Evolutionary conservation across 495 filamentous ascomycete genomes (phyloP).

Genomic region (Amphirosellinia nigrospora): DNA sequence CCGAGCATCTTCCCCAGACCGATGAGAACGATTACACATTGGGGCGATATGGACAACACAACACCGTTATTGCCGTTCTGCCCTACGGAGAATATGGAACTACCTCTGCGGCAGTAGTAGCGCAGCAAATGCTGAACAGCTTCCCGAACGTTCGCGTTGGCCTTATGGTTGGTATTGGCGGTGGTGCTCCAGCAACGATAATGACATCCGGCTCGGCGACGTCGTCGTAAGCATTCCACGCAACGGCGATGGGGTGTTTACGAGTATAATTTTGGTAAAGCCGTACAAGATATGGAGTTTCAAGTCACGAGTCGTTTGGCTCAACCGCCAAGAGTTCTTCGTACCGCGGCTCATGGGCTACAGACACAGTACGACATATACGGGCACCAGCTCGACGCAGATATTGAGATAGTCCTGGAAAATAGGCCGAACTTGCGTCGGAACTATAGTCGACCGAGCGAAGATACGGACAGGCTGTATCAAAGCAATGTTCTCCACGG

Average conservation of each 20-base stretch:
- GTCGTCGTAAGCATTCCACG: constrained; percentile 46
- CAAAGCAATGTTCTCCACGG: neutral
- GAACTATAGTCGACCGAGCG: neutral
- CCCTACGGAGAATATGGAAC: constrained; percentile 49
- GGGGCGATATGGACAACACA: constrained; percentile 12
- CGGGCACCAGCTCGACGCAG: neutral
- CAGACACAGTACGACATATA: neutral
- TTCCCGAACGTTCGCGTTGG: constrained; percentile 51
- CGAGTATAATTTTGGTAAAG: constrained; percentile 46
- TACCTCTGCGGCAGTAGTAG: constrained; percentile 10
- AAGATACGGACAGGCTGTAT: neutral
- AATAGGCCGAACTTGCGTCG: neutral
- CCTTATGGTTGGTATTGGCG: constrained; percentile 59
- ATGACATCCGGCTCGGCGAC: constrained; percentile 54
- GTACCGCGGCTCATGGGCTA: constrained; percentile 32
- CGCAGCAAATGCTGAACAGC: constrained; percentile 38
- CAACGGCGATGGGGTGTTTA: constrained; percentile 38
- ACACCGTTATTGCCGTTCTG: constrained; percentile 49
- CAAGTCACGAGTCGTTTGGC: constrained; percentile 34
- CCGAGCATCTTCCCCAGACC: neutral
- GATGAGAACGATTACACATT: constrained; percentile 14
- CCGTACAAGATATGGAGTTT: constrained; percentile 28
- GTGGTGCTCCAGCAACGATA: constrained; percentile 44
- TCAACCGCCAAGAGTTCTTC: constrained; percentile 35
- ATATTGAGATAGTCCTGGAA: neutral